Conservation (phyloP, 1,284 basidiomycete species). For the Ganoderma resinaceum region DNA sequence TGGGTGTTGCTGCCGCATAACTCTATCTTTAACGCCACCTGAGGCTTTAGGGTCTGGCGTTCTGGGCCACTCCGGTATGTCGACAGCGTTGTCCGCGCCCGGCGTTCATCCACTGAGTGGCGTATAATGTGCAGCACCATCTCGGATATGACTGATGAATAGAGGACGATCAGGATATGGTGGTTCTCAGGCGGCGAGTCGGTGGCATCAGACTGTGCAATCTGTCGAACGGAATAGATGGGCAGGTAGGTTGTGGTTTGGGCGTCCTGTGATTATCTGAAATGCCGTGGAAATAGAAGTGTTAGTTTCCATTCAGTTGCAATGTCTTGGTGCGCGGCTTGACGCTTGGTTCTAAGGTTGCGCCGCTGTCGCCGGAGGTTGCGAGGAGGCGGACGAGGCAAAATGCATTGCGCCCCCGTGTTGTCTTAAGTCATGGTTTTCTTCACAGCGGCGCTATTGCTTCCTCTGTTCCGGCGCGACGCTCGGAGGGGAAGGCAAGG, state of each 20-base stretch:
- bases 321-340: not conserved
- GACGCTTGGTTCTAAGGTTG: not conserved
- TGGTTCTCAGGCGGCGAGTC: not conserved
- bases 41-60: not conserved
- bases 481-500: not conserved
- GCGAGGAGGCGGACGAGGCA: not conserved
- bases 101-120: conserved; percentile 1
- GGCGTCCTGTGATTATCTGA: not conserved
- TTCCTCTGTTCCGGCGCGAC: not conserved
- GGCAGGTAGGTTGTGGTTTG: not conserved
- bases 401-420: not conserved
- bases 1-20: conserved; percentile 1
- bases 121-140: not conserved
- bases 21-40: not conserved
- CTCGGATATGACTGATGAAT: conserved; percentile 2
- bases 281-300: not conserved
- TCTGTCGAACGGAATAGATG: not conserved
- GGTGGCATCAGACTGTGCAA: not conserved
- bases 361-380: conserved; percentile 4
- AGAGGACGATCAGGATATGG: not conserved
- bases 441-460: conserved; percentile 6
- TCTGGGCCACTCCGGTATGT: not conserved
- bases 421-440: not conserved
- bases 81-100: not conserved
- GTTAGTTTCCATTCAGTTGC: conserved; percentile 2